Percentiles rank a stretch among this genome's conserved stretches.
These are phyloP conservation scores for Penicillium turbatum DNA, from an alignment of 495 filamentous ascomycete species.

Conservation along the genomic window DNA sequence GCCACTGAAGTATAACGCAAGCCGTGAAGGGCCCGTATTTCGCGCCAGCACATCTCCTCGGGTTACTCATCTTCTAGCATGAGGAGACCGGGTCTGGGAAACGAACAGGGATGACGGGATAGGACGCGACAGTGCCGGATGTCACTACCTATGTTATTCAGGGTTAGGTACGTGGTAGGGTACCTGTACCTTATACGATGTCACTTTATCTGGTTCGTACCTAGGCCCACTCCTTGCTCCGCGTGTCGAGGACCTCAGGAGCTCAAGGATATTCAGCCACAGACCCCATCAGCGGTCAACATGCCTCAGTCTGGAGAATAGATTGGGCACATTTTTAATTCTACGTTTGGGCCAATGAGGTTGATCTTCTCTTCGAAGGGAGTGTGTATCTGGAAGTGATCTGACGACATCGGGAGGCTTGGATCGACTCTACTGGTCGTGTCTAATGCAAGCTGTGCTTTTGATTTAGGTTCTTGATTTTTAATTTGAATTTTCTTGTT, in stretches of 20 bases:
- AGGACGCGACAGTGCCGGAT: not conserved
- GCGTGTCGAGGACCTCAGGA: not conserved
- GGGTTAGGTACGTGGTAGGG: not conserved
- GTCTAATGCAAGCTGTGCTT: not conserved
- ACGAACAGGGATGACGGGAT: not conserved
- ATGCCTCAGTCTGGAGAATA: not conserved
- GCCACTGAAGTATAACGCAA: conserved; percentile 3
- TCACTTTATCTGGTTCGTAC: not conserved
- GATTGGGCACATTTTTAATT: not conserved
- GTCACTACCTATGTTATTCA: not conserved
- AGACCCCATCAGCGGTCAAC: conserved; percentile 9
- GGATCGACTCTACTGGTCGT: not conserved
- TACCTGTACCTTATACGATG: not conserved
- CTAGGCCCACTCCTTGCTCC: not conserved
- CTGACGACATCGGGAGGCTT: conserved; percentile 1
- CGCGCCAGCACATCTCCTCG: not conserved
- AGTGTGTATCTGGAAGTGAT: not conserved
- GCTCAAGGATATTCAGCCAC: not conserved
- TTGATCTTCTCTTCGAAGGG: not conserved
- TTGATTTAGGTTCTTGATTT: not conserved
- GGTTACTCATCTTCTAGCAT: not conserved
- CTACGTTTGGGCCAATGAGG: not conserved
- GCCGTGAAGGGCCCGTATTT: not conserved
- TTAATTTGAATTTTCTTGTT: not conserved
- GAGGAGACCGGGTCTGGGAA: not conserved